A percentile compares a stretch with the other conserved stretches of the same genome.
Conservation (phyloP, 2,329 filamentous ascomycete species). For the Zopfia rhizophila region DNA sequence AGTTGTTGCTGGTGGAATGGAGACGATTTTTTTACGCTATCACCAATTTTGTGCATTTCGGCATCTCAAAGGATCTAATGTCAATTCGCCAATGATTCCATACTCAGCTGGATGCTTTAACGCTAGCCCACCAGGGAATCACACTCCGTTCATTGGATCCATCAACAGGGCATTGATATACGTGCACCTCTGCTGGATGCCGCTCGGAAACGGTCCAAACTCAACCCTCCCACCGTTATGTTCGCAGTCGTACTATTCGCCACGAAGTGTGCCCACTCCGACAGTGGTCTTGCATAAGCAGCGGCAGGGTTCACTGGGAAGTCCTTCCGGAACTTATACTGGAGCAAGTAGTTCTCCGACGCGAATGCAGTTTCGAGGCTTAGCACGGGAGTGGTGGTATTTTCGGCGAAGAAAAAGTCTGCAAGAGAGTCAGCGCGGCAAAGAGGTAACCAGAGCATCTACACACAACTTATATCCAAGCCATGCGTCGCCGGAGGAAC, state of each 20-base stretch:
- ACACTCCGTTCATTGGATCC: conserved; percentile 5
- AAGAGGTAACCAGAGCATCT: too few relatives aligned
- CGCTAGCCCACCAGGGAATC: background rate
- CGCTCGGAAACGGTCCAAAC: background rate
- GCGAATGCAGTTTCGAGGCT: conserved; percentile 3
- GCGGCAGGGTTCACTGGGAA: background rate
- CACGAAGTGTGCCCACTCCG: background rate
- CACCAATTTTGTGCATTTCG: too few relatives aligned
- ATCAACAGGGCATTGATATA: background rate
- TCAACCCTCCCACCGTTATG: conserved; percentile 1
- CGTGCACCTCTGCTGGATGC: background rate
- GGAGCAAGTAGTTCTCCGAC: conserved; percentile 7
- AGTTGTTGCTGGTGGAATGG: too few relatives aligned
- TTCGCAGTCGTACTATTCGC: background rate
- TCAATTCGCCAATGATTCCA: too few relatives aligned
- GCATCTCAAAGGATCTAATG: too few relatives aligned
- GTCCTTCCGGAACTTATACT: conserved; percentile 10
- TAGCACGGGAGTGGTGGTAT: conserved; percentile 7
- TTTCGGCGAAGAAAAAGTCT: conserved; percentile 14
- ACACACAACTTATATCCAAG: conserved; percentile 12
- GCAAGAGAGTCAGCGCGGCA: too few relatives aligned
- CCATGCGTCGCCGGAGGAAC: conserved; percentile 17
- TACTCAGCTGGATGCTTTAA: too few relatives aligned
- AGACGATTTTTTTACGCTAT: too few relatives aligned
- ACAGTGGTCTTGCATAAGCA: conserved; percentile 3